Evolutionary conservation across 768 basidiomycete genomes (phyloP).

Genomic region (Ramaria rubella): DNA sequence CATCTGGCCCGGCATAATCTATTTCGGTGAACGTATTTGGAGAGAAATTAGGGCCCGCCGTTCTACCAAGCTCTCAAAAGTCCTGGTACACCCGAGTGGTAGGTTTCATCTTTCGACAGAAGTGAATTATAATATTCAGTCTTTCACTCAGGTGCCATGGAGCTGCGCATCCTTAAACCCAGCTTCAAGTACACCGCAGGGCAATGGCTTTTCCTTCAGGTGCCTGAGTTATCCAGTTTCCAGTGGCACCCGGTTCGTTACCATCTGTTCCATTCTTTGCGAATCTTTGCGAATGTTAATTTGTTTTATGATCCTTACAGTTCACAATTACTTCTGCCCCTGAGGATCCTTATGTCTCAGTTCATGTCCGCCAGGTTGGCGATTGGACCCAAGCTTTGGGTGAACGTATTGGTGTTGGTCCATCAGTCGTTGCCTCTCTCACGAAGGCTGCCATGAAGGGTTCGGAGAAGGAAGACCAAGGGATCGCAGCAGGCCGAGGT

Average conservation of each 20-base stretch:
- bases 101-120: constrained; percentile 17
- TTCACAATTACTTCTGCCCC: constrained; percentile 95
- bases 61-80: constrained; percentile 74
- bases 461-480: constrained; percentile 50
- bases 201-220: constrained; percentile 87
- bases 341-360: constrained; percentile 85
- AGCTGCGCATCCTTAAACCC: constrained; percentile 86
- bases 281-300: background rate
- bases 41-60: constrained; percentile 77
- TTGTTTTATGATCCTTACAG: constrained; percentile 29
- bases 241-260: constrained; percentile 95
- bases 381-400: constrained; percentile 83
- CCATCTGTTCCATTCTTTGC: background rate
- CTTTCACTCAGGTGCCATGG: constrained; percentile 76
- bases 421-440: constrained; percentile 68
- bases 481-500: constrained; percentile 43
- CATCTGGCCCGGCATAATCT: constrained; percentile 88
- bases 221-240: constrained; percentile 74
- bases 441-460: constrained; percentile 76
- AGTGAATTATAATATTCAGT: constrained; percentile 1
- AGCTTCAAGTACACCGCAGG: constrained; percentile 88
- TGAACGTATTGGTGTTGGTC: constrained; percentile 77
- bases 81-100: constrained; percentile 87
- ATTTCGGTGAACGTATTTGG: constrained; percentile 81
- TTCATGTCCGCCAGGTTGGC: constrained; percentile 92